Conservation (phyloP, 2,329 filamentous ascomycete genomes). For the Neofusicoccum kwambonambiense region DNA sequence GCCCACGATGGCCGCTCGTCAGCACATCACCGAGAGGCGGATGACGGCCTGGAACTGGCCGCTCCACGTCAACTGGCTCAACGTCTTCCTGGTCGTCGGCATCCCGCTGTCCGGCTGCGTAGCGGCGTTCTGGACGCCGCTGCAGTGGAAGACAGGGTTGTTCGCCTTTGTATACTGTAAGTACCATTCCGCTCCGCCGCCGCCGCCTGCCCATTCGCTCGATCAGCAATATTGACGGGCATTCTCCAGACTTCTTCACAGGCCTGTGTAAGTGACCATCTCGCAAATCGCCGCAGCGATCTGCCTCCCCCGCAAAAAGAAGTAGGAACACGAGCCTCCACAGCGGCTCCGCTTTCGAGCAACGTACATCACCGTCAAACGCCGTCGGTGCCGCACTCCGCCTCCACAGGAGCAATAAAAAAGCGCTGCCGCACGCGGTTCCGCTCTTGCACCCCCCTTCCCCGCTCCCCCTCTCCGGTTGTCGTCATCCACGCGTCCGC, state of each 20-base stretch:
- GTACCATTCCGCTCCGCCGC: not conserved
- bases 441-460: no score
- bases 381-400: no score
- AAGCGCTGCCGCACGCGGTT: no score
- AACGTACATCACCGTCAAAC: no score
- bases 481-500: no score
- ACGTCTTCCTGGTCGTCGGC: slow-evolving; percentile 75
- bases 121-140: slow-evolving; percentile 72
- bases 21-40: slow-evolving; percentile 77
- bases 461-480: no score
- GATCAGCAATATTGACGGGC: not conserved
- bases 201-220: not conserved
- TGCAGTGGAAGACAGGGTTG: slow-evolving; percentile 68
- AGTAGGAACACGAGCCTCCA: no score
- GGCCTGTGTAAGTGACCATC: slow-evolving; percentile 49
- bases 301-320: not conserved
- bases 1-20: slow-evolving; percentile 2
- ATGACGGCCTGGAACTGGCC: slow-evolving; percentile 83
- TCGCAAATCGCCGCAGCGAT: not conserved
- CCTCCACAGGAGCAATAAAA: no score
- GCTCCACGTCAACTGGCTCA: slow-evolving; percentile 93
- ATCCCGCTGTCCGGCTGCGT: slow-evolving; percentile 73
- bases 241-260: slow-evolving; percentile 64
- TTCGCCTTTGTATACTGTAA: slow-evolving; percentile 69
- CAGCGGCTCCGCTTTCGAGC: no score